Evolutionary conservation across 768 basidiomycete genomes (phyloP).

Genomic region (Lactarius akahatsu): DNA sequence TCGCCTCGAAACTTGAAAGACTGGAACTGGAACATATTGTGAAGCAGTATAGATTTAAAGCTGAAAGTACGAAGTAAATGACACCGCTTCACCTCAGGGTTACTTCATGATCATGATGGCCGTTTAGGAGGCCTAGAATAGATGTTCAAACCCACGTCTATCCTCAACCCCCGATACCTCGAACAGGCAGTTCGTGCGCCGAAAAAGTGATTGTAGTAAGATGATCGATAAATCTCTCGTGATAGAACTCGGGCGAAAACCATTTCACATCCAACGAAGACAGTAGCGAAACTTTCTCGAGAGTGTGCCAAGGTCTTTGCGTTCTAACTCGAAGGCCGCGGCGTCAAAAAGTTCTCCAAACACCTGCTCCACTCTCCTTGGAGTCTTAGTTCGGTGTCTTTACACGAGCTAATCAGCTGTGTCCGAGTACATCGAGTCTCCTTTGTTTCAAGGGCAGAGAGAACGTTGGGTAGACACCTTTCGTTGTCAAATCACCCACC

Average conservation of each 20-base stretch:
- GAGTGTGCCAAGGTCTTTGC: constrained; percentile 12
- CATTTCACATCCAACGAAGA: constrained; percentile 16
- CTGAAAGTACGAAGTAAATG: no score
- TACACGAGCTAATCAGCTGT: no score
- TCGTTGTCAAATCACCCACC: constrained; percentile 49
- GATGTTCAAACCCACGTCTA: background rate
- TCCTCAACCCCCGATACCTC: background rate
- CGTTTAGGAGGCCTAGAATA: no score
- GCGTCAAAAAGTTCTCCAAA: background rate
- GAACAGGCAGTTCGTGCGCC: background rate
- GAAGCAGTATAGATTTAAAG: no score
- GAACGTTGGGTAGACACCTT: constrained; percentile 46
- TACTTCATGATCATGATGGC: background rate
- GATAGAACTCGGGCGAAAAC: background rate
- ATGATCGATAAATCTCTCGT: background rate
- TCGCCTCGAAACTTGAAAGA: no score
- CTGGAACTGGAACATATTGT: no score
- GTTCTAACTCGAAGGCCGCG: constrained; percentile 18
- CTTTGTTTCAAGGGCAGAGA: constrained; percentile 47
- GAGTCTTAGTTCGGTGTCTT: constrained; percentile 9
- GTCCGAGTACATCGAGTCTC: constrained; percentile 49
- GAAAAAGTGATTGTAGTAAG: no score
- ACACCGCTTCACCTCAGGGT: no score
- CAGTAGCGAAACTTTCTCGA: constrained; percentile 19
- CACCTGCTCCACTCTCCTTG: no score